Evolutionary conservation across 2,329 filamentous ascomycete genomes (phyloP).

Genomic region (Delphinella strobiligena): DNA sequence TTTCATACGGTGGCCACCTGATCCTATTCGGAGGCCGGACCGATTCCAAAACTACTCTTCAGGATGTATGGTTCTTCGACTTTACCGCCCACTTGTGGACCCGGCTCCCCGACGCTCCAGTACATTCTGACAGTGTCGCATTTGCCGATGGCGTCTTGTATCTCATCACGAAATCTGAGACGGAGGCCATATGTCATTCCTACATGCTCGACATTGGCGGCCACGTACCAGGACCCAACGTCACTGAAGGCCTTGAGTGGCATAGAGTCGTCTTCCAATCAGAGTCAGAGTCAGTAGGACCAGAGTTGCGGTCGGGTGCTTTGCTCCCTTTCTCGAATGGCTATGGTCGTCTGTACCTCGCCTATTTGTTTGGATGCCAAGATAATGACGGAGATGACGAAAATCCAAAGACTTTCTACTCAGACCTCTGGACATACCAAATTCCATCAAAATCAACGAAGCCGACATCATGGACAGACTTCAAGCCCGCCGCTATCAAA

Average conservation of each 20-base stretch:
- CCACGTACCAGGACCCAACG: conserved; percentile 9
- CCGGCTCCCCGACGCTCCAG: conserved; percentile 35
- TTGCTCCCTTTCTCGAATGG: conserved; percentile 30
- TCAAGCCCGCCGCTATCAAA: conserved; percentile 33
- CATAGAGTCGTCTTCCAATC: conserved; percentile 29
- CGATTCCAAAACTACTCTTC: conserved; percentile 48
- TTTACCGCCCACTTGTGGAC: conserved; percentile 53
- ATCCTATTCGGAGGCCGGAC: conserved; percentile 70
- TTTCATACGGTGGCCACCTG: conserved; percentile 53
- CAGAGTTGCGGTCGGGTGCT: conserved; percentile 25
- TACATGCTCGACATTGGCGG: conserved; percentile 17
- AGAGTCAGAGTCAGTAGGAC: conserved; percentile 31
- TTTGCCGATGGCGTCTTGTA: conserved; percentile 26
- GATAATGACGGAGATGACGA: conserved; percentile 11
- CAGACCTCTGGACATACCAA: conserved; percentile 34
- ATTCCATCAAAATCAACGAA: conserved; percentile 22
- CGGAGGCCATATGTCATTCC: conserved; percentile 9
- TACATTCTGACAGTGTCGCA: conserved; percentile 21
- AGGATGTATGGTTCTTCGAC: conserved; percentile 71
- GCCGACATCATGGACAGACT: conserved; percentile 11
- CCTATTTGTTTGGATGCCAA: conserved; percentile 29
- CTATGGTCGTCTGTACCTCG: conserved; percentile 31
- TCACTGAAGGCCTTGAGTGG: conserved; percentile 18
- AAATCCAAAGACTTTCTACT: conserved; percentile 18
- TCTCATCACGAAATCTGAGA: conserved; percentile 24